Evolutionary conservation across 2,329 filamentous ascomycete species (phyloP).

Genomic region (Magnaporthiopsis rhizophila): DNA sequence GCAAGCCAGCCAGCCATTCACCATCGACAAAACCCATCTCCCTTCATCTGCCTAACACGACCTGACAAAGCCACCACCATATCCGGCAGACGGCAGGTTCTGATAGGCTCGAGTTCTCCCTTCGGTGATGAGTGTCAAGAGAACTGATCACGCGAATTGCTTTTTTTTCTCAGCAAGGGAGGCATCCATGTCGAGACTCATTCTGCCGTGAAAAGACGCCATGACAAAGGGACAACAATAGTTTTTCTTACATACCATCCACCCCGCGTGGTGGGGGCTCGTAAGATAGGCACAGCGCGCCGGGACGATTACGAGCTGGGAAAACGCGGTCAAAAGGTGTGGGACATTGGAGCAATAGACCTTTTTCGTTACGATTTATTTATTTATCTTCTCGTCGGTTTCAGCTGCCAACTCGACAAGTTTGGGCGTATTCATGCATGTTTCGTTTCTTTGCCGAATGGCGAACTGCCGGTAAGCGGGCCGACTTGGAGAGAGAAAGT

Average conservation of each 20-base stretch:
- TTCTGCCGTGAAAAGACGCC: background rate
- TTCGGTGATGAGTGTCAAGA: background rate
- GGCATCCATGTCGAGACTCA: background rate
- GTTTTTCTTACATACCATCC: background rate
- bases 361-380: no score
- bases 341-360: background rate
- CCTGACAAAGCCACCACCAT: background rate
- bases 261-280: background rate
- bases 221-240: background rate
- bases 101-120: background rate
- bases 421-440: background rate
- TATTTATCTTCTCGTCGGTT: background rate
- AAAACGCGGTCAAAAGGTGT: background rate
- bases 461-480: background rate
- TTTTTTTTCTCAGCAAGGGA: background rate
- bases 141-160: no score
- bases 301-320: background rate
- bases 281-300: background rate
- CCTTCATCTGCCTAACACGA: background rate
- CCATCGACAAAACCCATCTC: background rate
- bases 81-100: background rate
- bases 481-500: background rate
- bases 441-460: background rate
- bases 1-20: background rate
- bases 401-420: background rate